Conservation (phyloP, 345 rosid species). For the Pistacia integerrima region DNA sequence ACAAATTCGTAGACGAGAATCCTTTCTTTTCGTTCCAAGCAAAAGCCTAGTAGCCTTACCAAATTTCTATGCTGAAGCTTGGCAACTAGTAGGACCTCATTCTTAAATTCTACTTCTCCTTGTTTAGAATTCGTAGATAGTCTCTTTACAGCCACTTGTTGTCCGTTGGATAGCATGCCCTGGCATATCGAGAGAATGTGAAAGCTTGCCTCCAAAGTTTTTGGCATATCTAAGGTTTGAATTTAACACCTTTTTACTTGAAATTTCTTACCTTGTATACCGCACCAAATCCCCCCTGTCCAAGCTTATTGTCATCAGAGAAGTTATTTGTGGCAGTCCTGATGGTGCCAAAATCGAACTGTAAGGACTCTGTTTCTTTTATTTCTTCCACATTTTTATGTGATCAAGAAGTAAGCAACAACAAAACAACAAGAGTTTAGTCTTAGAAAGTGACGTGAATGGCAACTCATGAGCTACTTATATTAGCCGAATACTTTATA, state of each 20-base stretch:
- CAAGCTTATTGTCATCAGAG: constrained; percentile 31
- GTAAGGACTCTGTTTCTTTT: constrained; percentile 14
- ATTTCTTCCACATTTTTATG: constrained; percentile 14
- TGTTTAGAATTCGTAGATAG: constrained; percentile 43
- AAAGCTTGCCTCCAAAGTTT: background rate
- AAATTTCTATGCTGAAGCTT: constrained; percentile 65
- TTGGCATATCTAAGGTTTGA: background rate
- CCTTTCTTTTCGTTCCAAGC: constrained; percentile 41
- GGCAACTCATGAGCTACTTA: too few species aligned
- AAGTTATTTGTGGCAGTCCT: constrained; percentile 28
- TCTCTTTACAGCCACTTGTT: constrained; percentile 51
- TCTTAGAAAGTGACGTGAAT: background rate
- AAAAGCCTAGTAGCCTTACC: constrained; percentile 56
- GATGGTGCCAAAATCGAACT: constrained; percentile 22
- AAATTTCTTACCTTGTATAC: constrained; percentile 33
- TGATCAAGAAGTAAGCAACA: background rate
- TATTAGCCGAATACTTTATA: too few species aligned
- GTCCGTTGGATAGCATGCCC: constrained; percentile 46
- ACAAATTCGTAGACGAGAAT: constrained; percentile 59
- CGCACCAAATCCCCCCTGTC: constrained; percentile 35
- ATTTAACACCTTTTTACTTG: background rate
- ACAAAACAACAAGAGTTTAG: background rate
- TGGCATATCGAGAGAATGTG: constrained; percentile 17
- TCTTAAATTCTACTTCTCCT: constrained; percentile 56
- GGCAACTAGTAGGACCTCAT: constrained; percentile 49